These are phyloP conservation scores for Rhodotorula sp. DNA, from an alignment of 1,284 basidiomycete genomes.

Conservation along the genomic window DNA sequence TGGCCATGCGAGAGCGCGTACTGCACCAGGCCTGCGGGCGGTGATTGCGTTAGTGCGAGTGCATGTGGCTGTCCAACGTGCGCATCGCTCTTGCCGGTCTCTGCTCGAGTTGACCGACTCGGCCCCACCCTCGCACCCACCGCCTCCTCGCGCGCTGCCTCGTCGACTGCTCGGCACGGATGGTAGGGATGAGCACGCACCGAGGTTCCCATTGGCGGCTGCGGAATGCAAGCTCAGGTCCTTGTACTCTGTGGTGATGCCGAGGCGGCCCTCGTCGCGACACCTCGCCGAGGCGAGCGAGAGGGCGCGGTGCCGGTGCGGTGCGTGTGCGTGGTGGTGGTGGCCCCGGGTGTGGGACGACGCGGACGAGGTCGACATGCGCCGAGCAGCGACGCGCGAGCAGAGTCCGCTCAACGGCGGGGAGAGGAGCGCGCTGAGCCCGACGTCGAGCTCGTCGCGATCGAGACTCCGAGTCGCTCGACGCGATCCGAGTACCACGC, in stretches of 20 bases:
- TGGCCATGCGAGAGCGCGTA: slow-evolving; percentile 90
- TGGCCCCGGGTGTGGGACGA: background rate
- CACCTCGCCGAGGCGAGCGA: background rate
- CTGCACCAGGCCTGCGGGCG: slow-evolving; percentile 63
- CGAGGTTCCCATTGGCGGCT: slow-evolving; percentile 72
- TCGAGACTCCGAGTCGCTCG: too few relatives aligned
- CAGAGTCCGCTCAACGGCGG: too few relatives aligned
- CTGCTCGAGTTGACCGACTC: background rate
- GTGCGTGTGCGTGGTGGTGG: background rate
- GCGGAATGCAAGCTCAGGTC: slow-evolving; percentile 84
- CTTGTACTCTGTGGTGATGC: slow-evolving; percentile 31
- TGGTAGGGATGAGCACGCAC: background rate
- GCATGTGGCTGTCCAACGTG: too few relatives aligned
- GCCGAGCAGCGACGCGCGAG: too few relatives aligned
- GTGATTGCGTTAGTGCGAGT: too few relatives aligned
- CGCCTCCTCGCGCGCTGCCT: background rate
- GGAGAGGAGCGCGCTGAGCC: too few relatives aligned
- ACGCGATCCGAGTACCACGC: too few relatives aligned
- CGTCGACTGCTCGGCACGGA: too few relatives aligned
- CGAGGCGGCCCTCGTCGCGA: slow-evolving; percentile 31
- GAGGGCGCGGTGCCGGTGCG: background rate
- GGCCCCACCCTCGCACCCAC: background rate
- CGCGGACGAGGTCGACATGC: background rate
- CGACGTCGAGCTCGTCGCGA: too few relatives aligned
- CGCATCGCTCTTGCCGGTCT: too few relatives aligned